Conservation (phyloP, 495 filamentous ascomycete species). For the Chaetomium fimeti region DNA sequence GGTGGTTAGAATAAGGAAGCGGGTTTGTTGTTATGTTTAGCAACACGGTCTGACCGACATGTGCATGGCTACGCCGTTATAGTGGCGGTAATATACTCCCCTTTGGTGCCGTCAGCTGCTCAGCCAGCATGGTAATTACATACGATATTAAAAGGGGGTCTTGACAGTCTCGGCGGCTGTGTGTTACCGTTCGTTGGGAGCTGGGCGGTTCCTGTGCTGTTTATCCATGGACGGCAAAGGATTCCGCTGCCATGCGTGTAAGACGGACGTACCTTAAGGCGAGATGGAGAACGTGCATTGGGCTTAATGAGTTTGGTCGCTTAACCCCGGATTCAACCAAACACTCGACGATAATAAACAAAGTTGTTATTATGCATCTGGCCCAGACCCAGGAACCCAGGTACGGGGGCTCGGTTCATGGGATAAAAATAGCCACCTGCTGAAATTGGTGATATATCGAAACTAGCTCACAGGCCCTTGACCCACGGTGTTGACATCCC, state of each 20-base stretch:
- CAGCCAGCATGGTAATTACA: not conserved
- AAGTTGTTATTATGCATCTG: not conserved
- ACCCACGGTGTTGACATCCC: slow-evolving; percentile 6
- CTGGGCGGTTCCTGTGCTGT: not conserved
- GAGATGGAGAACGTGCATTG: slow-evolving; percentile 1
- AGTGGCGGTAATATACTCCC: not conserved
- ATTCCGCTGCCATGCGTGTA: slow-evolving; percentile 9
- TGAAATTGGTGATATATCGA: slow-evolving; percentile 10
- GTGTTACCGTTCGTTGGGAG: not conserved
- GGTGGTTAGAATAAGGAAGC: not conserved
- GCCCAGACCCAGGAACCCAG: slow-evolving; percentile 5
- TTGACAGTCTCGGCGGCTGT: slow-evolving; percentile 3
- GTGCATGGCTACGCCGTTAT: slow-evolving; percentile 1
- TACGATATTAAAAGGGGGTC: slow-evolving; percentile 12
- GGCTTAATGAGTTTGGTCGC: slow-evolving; percentile 1
- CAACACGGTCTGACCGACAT: not conserved
- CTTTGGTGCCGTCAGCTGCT: slow-evolving; percentile 5
- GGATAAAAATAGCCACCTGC: slow-evolving; percentile 13
- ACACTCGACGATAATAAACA: slow-evolving; percentile 3
- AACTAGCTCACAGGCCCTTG: slow-evolving; percentile 6
- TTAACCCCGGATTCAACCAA: slow-evolving; percentile 3
- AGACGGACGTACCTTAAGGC: slow-evolving; percentile 1
- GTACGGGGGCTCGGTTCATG: not conserved
- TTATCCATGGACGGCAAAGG: slow-evolving; percentile 12
- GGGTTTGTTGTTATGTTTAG: slow-evolving; percentile 9